Evolutionary conservation across 2,329 filamentous ascomycete species (phyloP).

Genomic region (Arachnomyces sp.): DNA sequence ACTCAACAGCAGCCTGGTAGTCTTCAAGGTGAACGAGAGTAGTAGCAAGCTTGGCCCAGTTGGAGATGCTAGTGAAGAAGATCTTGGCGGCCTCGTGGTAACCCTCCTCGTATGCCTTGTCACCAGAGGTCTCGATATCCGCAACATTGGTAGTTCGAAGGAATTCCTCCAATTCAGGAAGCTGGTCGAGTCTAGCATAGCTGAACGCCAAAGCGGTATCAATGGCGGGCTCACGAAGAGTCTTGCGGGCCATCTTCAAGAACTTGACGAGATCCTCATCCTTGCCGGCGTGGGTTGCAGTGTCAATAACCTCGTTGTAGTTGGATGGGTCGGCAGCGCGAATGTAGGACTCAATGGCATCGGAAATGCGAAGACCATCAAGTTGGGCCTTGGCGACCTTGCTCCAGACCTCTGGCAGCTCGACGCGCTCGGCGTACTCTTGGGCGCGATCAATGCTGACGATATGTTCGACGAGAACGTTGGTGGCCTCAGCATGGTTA

Average conservation of each 20-base stretch:
- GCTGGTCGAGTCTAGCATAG: conserved; percentile 83
- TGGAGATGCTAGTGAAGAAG: conserved; percentile 96
- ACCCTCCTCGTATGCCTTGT: conserved; percentile 94
- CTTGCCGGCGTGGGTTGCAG: conserved; percentile 88
- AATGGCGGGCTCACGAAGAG: conserved; percentile 81
- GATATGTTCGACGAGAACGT: conserved; percentile 90
- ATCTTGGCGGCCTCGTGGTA: conserved; percentile 96
- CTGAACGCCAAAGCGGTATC: conserved; percentile 92
- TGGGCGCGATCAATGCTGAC: conserved; percentile 97
- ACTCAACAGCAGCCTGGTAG: conserved; percentile 96
- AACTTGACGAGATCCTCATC: conserved; percentile 96
- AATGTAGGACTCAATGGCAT: conserved; percentile 95
- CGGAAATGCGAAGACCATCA: conserved; percentile 83
- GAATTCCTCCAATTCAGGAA: conserved; percentile 93
- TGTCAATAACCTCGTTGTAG: conserved; percentile 92
- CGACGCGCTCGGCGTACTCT: conserved; percentile 89
- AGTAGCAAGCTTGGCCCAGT: conserved; percentile 98
- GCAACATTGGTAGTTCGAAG: conserved; percentile 86
- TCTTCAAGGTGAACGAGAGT: conserved; percentile 95
- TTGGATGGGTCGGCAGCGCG: conserved; percentile 88
- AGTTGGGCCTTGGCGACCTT: conserved; percentile 96
- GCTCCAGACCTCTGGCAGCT: conserved; percentile 93
- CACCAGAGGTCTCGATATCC: conserved; percentile 90
- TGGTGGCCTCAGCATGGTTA: conserved; percentile 76
- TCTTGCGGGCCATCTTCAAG: conserved; percentile 95